Evolutionary conservation across 495 filamentous ascomycete species (phyloP).

Genomic region (Saxophila tyrrhenica): DNA sequence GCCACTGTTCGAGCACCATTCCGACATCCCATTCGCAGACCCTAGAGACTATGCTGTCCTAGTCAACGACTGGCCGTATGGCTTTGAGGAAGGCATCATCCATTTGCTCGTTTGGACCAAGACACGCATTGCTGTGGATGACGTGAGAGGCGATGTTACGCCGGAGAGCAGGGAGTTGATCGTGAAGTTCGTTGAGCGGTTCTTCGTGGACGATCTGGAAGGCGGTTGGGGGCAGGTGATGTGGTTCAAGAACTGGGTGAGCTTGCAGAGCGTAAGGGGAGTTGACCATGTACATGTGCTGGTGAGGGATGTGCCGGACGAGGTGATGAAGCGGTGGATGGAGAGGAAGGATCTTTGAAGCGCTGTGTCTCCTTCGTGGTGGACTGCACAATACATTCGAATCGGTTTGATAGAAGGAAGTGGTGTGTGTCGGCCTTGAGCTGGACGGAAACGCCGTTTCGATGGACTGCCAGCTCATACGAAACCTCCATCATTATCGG

Average conservation of each 20-base stretch:
- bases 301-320: slow-evolving; percentile 49
- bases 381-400: too few species aligned
- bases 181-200: slow-evolving; percentile 52
- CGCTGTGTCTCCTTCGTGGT: too few species aligned
- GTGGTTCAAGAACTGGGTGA: slow-evolving; percentile 93
- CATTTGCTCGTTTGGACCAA: slow-evolving; percentile 62
- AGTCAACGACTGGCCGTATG: slow-evolving; percentile 89
- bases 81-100: slow-evolving; percentile 51
- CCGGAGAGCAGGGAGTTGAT: slow-evolving; percentile 50
- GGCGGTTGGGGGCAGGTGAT: slow-evolving; percentile 46
- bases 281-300: slow-evolving; percentile 72
- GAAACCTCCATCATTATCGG: too few species aligned
- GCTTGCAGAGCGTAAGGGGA: slow-evolving; percentile 70
- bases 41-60: slow-evolving; percentile 63
- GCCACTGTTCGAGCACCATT: slow-evolving; percentile 41
- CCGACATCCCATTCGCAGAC: slow-evolving; percentile 54
- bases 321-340: slow-evolving; percentile 51
- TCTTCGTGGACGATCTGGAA: slow-evolving; percentile 51
- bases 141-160: slow-evolving; percentile 56
- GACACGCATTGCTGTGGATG: slow-evolving; percentile 45
- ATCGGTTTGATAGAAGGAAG: too few species aligned
- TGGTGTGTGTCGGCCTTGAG: too few species aligned
- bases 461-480: too few species aligned
- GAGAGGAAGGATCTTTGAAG: slow-evolving; percentile 10
- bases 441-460: too few species aligned